Percentiles rank a stretch among this genome's conserved stretches.
phyloP scores from a whole-genome alignment of 1,139 yeast species.

The Zygotorulaspora mrakii region DNA sequence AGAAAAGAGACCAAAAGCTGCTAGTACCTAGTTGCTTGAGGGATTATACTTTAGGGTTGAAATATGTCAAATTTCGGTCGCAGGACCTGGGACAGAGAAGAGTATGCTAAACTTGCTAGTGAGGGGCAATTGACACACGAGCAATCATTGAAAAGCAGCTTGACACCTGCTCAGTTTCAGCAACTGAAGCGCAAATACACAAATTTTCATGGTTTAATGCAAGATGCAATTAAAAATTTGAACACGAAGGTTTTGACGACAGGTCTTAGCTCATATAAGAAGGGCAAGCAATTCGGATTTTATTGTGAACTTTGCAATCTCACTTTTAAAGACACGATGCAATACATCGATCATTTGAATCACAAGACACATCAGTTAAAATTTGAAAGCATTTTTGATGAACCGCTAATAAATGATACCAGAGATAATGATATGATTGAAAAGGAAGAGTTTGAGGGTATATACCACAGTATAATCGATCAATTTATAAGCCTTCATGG shows the following conservation, averaged over 20 bases:
- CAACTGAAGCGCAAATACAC: slow-evolving; percentile 29
- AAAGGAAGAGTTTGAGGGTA: slow-evolving; percentile 37
- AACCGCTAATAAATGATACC: slow-evolving; percentile 30
- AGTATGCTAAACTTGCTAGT: slow-evolving; percentile 50
- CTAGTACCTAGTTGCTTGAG: no score
- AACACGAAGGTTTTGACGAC: slow-evolving; percentile 47
- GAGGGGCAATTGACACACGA: slow-evolving; percentile 17
- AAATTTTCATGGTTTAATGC: slow-evolving; percentile 21
- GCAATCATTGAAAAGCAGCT: slow-evolving; percentile 13
- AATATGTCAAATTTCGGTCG: slow-evolving; percentile 49
- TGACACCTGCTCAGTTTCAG: slow-evolving; percentile 19
- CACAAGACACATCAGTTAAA: slow-evolving; percentile 54
- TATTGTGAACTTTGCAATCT: slow-evolving; percentile 75
- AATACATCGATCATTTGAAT: slow-evolving; percentile 79
- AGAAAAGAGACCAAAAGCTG: background rate
- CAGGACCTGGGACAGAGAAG: slow-evolving; percentile 66
- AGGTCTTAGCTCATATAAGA: slow-evolving; percentile 41
- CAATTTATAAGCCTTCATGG: slow-evolving; percentile 23
- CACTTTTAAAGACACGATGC: slow-evolving; percentile 76
- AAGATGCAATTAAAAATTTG: slow-evolving; percentile 42
- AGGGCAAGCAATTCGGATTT: slow-evolving; percentile 73
- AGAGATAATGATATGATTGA: slow-evolving; percentile 38
- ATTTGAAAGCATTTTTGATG: slow-evolving; percentile 38
- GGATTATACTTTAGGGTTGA: no score
- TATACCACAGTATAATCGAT: slow-evolving; percentile 27